Conservation (phyloP, 371 early-diverging fungal genomes). For the Synchytrium microbalum region DNA sequence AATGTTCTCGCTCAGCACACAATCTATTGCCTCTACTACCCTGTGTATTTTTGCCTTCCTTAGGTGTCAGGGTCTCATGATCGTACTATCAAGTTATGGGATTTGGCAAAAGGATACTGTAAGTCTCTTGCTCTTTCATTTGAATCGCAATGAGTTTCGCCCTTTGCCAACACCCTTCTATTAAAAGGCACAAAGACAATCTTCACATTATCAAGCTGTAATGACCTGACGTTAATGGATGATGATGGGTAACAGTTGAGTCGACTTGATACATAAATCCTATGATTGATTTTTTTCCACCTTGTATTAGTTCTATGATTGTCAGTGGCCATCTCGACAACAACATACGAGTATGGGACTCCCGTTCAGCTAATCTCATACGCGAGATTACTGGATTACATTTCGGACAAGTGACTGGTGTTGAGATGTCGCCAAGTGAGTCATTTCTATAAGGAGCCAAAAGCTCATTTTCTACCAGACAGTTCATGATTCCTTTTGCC, state of each 20-base stretch:
- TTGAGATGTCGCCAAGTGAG: conserved; percentile 62
- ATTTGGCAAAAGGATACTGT: conserved; percentile 78
- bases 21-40: not conserved
- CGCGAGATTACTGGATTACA: conserved; percentile 78
- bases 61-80: conserved; percentile 91
- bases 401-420: conserved; percentile 78
- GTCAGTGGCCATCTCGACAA: conserved; percentile 91
- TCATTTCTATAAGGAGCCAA: not conserved
- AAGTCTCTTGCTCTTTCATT: conserved; percentile 22
- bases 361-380: conserved; percentile 67
- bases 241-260: conserved; percentile 71
- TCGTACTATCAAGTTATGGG: conserved; percentile 93
- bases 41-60: conserved; percentile 5
- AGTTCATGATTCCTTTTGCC: not conserved
- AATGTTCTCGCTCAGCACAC: conserved; percentile 45
- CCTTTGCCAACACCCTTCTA: not conserved
- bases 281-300: not conserved
- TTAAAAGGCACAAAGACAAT: conserved; percentile 62
- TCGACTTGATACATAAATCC: not conserved
- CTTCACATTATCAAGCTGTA: conserved; percentile 89
- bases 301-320: conserved; percentile 45
- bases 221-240: conserved; percentile 78
- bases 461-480: conserved; percentile 1
- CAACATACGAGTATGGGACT: conserved; percentile 86
- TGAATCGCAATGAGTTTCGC: not conserved